These are phyloP conservation scores for Fusarium fracticaudum DNA, from an alignment of 2,329 filamentous ascomycete species.

Conservation along the genomic window DNA sequence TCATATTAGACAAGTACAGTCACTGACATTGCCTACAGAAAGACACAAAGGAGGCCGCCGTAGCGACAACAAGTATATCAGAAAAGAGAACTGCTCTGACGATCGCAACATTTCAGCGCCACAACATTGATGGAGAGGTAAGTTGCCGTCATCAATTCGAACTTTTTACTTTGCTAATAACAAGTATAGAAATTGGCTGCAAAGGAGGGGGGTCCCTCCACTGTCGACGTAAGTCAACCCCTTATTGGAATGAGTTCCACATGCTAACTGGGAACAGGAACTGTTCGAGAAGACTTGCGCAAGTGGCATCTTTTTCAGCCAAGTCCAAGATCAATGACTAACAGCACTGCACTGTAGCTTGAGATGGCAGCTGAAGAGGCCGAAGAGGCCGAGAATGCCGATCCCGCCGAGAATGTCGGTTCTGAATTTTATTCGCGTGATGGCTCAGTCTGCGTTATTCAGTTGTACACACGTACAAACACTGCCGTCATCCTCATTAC, in stretches of 20 bases:
- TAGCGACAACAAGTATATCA: fast-evolving
- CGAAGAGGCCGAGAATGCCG: background rate
- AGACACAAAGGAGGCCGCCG: fast-evolving
- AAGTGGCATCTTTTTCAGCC: background rate
- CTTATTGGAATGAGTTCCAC: background rate
- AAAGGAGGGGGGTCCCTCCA: background rate
- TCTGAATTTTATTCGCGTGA: background rate
- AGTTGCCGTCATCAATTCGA: no score
- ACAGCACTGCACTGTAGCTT: fast-evolving
- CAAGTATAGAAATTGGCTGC: fast-evolving
- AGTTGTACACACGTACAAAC: background rate
- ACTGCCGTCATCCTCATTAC: background rate
- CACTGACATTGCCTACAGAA: no score
- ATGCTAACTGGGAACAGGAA: background rate
- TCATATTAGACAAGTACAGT: no score
- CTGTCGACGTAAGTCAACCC: fast-evolving
- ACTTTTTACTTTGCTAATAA: no score
- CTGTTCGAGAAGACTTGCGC: background rate
- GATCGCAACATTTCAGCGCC: no score
- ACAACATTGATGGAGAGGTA: fast-evolving
- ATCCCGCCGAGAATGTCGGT: no score
- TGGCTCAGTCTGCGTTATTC: background rate
- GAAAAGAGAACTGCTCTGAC: no score
- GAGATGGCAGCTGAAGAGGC: background rate
- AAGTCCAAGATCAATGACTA: fast-evolving